Evolutionary conservation across 2,329 filamentous ascomycete species (phyloP).

Genomic region (Magnaporthiopsis poae): DNA sequence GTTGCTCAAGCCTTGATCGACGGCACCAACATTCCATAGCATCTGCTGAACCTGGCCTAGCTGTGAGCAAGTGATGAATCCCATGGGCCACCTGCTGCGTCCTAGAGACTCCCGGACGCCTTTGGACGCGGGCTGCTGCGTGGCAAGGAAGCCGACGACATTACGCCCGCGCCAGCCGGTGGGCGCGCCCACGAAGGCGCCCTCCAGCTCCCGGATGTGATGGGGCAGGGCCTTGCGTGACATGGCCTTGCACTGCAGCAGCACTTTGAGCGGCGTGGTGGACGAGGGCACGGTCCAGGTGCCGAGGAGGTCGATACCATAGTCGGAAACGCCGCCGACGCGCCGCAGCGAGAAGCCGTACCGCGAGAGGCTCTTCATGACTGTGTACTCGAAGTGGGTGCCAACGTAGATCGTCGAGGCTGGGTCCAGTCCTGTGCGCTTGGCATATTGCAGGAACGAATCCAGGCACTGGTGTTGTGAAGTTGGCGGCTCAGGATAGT

Average conservation of each 20-base stretch:
- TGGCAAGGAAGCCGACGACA: conserved; percentile 62
- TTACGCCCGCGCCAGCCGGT: conserved; percentile 57
- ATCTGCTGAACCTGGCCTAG: conserved; percentile 55
- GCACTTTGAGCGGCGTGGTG: conserved; percentile 31
- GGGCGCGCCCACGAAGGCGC: conserved; percentile 65
- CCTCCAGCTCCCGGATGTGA: conserved; percentile 66
- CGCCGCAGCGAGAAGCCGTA: conserved; percentile 58
- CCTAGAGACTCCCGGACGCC: conserved; percentile 66
- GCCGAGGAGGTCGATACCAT: conserved; percentile 65
- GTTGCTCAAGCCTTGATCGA: conserved; percentile 52
- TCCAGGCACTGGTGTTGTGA: conserved; percentile 51
- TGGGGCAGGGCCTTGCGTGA: conserved; percentile 43
- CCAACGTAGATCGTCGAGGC: conserved; percentile 56
- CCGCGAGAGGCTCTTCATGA: conserved; percentile 42
- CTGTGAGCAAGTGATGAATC: conserved; percentile 54
- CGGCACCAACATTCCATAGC: conserved; percentile 60
- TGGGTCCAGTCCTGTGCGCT: conserved; percentile 43
- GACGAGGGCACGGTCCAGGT: conserved; percentile 51
- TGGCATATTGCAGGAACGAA: conserved; percentile 56
- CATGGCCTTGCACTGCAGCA: conserved; percentile 62
- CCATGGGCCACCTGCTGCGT: conserved; percentile 59
- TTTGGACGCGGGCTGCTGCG: conserved; percentile 60
- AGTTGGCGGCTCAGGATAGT: conserved; percentile 36
- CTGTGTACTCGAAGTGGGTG: conserved; percentile 68
- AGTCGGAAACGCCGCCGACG: conserved; percentile 57